Conservation (phyloP, 108 stramenopile species). For the Skeletonema potamos region DNA sequence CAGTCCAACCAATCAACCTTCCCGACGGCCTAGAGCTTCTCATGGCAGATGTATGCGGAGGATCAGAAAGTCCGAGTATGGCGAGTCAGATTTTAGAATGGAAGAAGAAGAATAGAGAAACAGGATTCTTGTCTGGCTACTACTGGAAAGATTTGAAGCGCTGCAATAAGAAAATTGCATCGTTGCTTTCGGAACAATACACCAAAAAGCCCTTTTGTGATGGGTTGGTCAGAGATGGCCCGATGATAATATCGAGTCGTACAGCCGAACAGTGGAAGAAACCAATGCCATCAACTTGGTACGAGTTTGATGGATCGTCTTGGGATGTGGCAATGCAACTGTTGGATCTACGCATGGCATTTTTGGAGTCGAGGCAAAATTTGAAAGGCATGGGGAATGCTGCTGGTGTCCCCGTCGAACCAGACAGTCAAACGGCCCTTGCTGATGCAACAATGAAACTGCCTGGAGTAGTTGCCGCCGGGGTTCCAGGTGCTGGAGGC, state of each 20-base stretch:
- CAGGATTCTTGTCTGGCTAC: conserved; percentile 50
- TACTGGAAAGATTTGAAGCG: conserved; percentile 75
- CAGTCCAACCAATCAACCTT: conserved; percentile 53
- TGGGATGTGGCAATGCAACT: conserved; percentile 41
- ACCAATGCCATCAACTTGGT: conserved; percentile 48
- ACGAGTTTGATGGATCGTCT: conserved; percentile 42
- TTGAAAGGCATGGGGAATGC: conserved; percentile 79
- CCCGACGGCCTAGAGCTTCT: conserved; percentile 73
- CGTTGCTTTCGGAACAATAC: conserved; percentile 48
- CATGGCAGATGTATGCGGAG: conserved; percentile 95
- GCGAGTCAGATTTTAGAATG: conserved; percentile 83
- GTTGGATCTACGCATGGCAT: conserved; percentile 47
- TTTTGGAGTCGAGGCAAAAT: conserved; percentile 59
- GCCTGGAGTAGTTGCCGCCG: conserved; percentile 88
- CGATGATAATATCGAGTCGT: conserved; percentile 28
- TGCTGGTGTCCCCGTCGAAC: conserved; percentile 93
- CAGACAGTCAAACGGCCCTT: conserved; percentile 78
- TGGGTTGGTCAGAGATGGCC: conserved; percentile 50
- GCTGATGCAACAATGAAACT: conserved; percentile 85
- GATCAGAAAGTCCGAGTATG: conserved; percentile 94
- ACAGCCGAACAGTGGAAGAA: conserved; percentile 48
- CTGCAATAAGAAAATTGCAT: conserved; percentile 61
- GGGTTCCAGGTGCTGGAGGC: conserved; percentile 96
- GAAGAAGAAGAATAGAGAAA: conserved; percentile 55
- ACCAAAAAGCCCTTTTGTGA: conserved; percentile 10